phyloP scores from a whole-genome alignment of 1,284 basidiomycete species.

The Puccinia novopanici region DNA sequence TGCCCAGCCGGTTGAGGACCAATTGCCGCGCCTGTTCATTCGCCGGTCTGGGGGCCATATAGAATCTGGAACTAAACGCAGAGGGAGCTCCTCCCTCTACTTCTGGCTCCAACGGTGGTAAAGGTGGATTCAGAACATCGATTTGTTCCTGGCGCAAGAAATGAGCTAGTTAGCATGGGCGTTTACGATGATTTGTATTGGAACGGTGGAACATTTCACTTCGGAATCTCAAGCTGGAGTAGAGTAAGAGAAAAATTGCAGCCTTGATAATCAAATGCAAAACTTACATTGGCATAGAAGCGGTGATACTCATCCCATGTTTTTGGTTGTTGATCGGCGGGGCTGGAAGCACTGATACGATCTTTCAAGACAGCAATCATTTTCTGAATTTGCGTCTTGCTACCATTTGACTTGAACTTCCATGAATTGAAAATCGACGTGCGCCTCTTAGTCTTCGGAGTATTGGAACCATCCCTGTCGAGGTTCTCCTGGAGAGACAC shows the following conservation, averaged over 20 bases:
- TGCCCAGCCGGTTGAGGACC: slow-evolving; percentile 54
- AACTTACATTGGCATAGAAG: slow-evolving; percentile 53
- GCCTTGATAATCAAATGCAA: neutral
- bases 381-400: slow-evolving; percentile 32
- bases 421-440: slow-evolving; percentile 29
- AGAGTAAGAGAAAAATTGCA: neutral
- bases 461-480: neutral
- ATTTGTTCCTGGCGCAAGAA: slow-evolving; percentile 39
- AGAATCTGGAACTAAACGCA: slow-evolving; percentile 52
- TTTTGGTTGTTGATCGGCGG: slow-evolving; percentile 53
- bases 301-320: slow-evolving; percentile 55
- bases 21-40: slow-evolving; percentile 54
- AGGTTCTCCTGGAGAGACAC: slow-evolving; percentile 4
- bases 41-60: slow-evolving; percentile 52
- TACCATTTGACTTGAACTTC: slow-evolving; percentile 30
- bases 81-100: slow-evolving; percentile 37
- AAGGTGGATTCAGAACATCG: slow-evolving; percentile 39
- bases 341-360: slow-evolving; percentile 54
- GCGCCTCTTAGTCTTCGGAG: neutral
- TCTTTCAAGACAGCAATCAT: slow-evolving; percentile 28
- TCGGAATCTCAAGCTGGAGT: neutral
- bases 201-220: no score
- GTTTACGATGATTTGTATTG: neutral
- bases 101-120: slow-evolving; percentile 35
- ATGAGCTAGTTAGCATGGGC: neutral